Conservation (phyloP, 768 basidiomycete species). For the Boletus eberwhitei region DNA sequence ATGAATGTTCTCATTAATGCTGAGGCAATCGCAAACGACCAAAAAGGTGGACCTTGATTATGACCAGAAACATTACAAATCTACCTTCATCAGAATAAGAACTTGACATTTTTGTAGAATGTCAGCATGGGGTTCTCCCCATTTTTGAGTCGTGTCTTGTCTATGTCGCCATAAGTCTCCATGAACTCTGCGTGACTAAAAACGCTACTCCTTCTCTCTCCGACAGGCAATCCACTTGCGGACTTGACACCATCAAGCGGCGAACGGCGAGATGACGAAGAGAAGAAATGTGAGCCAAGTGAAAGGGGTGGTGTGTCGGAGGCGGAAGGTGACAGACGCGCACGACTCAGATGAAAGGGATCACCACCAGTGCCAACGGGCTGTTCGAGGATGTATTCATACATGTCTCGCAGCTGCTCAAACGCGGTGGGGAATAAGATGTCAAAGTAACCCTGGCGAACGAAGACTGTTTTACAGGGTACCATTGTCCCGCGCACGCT, state of each 20-base stretch:
- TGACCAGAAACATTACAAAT: not conserved
- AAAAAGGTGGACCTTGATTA: not conserved
- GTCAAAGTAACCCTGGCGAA: constrained; percentile 95
- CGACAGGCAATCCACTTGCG: constrained; percentile 74
- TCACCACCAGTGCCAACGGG: constrained; percentile 34
- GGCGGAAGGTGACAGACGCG: constrained; percentile 52
- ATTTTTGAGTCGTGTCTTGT: constrained; percentile 64
- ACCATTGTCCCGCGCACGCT: constrained; percentile 81
- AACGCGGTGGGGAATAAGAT: constrained; percentile 98
- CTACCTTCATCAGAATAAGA: constrained; percentile 61
- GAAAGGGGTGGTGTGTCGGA: constrained; percentile 47
- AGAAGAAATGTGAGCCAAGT: constrained; percentile 67
- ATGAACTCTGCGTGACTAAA: constrained; percentile 89
- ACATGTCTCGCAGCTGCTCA: constrained; percentile 80
- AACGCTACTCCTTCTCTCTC: constrained; percentile 77
- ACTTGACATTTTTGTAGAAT: constrained; percentile 92
- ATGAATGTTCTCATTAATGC: not conserved
- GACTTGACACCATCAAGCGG: constrained; percentile 71
- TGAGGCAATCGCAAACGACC: not conserved
- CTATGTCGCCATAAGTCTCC: constrained; percentile 76
- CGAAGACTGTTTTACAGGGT: constrained; percentile 85
- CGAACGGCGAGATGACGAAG: constrained; percentile 48
- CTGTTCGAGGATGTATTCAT: constrained; percentile 75
- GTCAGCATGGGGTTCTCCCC: constrained; percentile 88
- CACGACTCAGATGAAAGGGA: constrained; percentile 19